Base-by-base conservation (phyloP, 805 yeast species). In the Ogataea glucozyma region DNA sequence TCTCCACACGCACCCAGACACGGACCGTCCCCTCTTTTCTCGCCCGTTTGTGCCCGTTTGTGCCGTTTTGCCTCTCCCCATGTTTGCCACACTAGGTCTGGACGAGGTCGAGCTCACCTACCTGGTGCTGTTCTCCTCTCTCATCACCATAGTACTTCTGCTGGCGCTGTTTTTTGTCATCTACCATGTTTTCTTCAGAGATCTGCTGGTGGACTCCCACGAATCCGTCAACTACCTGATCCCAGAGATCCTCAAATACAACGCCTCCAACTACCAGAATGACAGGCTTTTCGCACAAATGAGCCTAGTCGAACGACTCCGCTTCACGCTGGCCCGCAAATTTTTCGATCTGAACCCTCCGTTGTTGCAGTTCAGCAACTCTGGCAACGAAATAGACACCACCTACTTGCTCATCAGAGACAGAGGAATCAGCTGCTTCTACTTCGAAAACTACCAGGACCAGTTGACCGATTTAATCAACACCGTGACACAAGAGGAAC, bases 381-480 rank as follows among this genome's bases (percentile, higher is more conserved):
- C 57, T 4, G 47, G 53, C 11, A 57, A 49, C 35, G 55, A 61
- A 38, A 50, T 60, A 9, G 59, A 62, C 41, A 53, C 64, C 11
- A 54, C 59, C 4, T 54, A 52, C 36, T 42, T 66, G 27, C 46
- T 60, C 33, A 62, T 65, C 6, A 49, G 69, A 34, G 70, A 66
- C 40, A 43, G 71, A 26, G 71, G 71, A 7, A 63, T 66, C 22
- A 49, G 48, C 26, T 49, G 61, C 9, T 66, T 63, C 44, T 57
- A 58, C 34, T 65, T 66, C 38, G 59, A 55, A 14, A 54, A 53
- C 17, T 66, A 60, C 43, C 48, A 52, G 26, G 66, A 65, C 27
- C 69, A 64, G 34, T 44, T 63, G 8, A 43, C 51, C 2, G 58
- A 52, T 8, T 23, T 63, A 29, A 46, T 56, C 17, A 53, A 51